Evolutionary conservation across 2,329 filamentous ascomycete species (phyloP), one percentile per base, ranked within the genome.

Genomic region (Trichoderma sp.): DNA sequence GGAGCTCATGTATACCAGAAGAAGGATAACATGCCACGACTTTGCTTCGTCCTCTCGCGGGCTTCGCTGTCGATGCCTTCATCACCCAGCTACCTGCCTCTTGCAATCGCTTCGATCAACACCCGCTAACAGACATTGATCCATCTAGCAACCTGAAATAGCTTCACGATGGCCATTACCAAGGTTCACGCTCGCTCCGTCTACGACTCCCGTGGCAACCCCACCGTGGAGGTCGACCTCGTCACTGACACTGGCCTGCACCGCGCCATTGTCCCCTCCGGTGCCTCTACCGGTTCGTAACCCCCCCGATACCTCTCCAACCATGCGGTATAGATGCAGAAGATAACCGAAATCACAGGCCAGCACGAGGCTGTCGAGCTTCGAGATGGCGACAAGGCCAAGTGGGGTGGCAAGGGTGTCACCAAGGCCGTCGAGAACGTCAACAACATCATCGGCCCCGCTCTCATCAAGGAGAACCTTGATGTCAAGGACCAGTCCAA

Each of bases 181-280:
- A 94, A 93, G 86, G 87, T 95, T 78, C 90, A 93, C 87, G 91
- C 91, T 77, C 91, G 95, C 78, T 93, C 90, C 77, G 93, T 99
- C 85, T 99, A 94, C 88, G 95, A 99, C 88, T 98, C 95, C 80
- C 94, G 95, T 78, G 88, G 88, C 79, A 99, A 99, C 89, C 95
- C 95, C 76, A 99, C 95, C 78, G 94, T 97, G 77, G 94, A 98
- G 87, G 94, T 98, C 76, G 94, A 97, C 79, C 88, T 97, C 74
- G 90, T 96, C 82, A 97, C 93, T 74, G 92, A 96, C 84, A 96
- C 91, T 74, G 94, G 94, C 77, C 89, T 98, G 70, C 93, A 97
- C 88, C 93, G 94, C 78, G 93, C 94, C 79, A 97, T 97, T 78
- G 94, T 98, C 69, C 94, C 94, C 75, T 97, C 93, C 71, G 94